These are phyloP conservation scores for Castanopsis chinensis DNA, from an alignment of 306 rosid species.

Conservation along the genomic window DNA sequence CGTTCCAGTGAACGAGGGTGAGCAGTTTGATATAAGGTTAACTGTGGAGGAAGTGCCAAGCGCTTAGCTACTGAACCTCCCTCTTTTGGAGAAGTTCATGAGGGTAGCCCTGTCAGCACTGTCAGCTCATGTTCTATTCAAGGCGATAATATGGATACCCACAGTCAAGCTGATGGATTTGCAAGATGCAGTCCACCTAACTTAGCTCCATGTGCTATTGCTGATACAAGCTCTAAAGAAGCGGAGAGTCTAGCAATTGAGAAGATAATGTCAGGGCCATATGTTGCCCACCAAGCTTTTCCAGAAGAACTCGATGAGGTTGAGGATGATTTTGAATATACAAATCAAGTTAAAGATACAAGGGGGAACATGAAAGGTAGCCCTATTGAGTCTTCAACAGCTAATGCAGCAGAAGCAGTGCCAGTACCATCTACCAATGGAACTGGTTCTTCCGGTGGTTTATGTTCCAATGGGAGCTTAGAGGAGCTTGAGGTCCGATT, in stretches of 20 bases:
- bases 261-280: constrained; percentile 62
- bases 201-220: constrained; percentile 16
- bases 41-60: constrained; percentile 67
- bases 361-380: constrained; percentile 24
- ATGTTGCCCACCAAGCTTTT: constrained; percentile 46
- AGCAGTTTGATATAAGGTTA: constrained; percentile 72
- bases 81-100: constrained; percentile 39
- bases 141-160: constrained; percentile 39
- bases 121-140: constrained; percentile 44
- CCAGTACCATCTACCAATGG: constrained; percentile 33
- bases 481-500: constrained; percentile 90
- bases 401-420: constrained; percentile 30
- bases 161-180: constrained; percentile 41
- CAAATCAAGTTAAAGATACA: constrained; percentile 47
- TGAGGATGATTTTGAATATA: constrained; percentile 49
- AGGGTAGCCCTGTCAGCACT: constrained; percentile 42
- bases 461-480: constrained; percentile 42
- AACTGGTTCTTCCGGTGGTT: constrained; percentile 29
- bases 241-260: constrained; percentile 71
- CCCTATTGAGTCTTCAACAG: constrained; percentile 36
- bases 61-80: constrained; percentile 27
- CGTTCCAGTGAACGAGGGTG: constrained; percentile 62
- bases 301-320: constrained; percentile 74
- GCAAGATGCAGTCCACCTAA: constrained; percentile 26
- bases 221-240: constrained; percentile 47